Evolutionary conservation across 208 protist species (phyloP).

Genomic region (Lotmaria passim): DNA sequence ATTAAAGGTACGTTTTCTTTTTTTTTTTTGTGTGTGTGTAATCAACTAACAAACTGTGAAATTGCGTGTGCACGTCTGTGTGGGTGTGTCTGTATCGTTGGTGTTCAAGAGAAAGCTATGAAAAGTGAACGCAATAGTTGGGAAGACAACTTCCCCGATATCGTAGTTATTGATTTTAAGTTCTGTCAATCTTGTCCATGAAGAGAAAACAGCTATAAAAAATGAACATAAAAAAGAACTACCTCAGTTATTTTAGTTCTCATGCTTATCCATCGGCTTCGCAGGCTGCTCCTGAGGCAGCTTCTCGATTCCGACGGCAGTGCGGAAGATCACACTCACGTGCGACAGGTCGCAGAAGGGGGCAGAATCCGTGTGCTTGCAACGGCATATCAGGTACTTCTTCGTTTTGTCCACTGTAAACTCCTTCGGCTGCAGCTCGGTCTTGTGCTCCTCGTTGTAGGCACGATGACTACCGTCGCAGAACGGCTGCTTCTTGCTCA

Average conservation of each 20-base stretch:
- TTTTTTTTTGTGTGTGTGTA: no score
- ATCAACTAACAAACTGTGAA: no score
- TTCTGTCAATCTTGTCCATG: no score
- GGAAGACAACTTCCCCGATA: no score
- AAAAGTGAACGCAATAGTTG: no score
- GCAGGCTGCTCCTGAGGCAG: slow-evolving; percentile 20
- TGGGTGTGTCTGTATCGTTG: no score
- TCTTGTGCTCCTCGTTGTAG: slow-evolving; percentile 78
- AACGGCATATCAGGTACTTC: slow-evolving; percentile 74
- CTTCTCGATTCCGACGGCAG: slow-evolving; percentile 59
- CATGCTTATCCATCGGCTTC: slow-evolving; percentile 7
- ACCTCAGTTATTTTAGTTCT: background rate
- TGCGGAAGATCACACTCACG: slow-evolving; percentile 70
- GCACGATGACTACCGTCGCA: slow-evolving; percentile 72
- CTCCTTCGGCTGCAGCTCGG: slow-evolving; percentile 59
- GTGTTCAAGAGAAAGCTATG: no score
- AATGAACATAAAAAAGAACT: background rate
- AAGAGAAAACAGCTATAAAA: no score
- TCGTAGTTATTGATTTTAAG: no score
- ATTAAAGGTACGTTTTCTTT: no score
- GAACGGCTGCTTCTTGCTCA: slow-evolving; percentile 83
- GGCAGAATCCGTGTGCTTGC: slow-evolving; percentile 68
- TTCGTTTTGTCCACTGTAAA: slow-evolving; percentile 62
- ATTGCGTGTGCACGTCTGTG: background rate
- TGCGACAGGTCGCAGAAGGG: slow-evolving; percentile 83